Evolutionary conservation across 306 rosid species (phyloP), one percentile per base, ranked within the genome.

Genomic region (Alnus rubra): DNA sequence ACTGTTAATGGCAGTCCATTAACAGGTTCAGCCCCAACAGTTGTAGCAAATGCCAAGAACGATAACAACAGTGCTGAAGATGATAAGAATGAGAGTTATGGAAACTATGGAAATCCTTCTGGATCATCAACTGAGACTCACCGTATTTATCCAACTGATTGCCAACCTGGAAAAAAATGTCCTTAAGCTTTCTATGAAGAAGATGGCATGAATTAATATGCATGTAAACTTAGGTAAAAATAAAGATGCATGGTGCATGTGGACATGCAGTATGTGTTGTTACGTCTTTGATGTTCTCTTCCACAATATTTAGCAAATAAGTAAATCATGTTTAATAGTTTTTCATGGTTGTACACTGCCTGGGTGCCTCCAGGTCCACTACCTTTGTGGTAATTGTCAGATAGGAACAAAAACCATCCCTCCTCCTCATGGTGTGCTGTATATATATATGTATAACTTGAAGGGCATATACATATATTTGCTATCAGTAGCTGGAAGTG

Each of bases 111-210:
- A 2, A 80, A 80, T 50, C 73, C 76, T 48, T 13, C n/a, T 16
- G 84, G 82, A 35, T 63, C 62, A 52, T 39, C 74, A n/a, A 35
- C 68, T 28, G 76, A 80, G 15, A 50, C 67, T 54, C 81, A 54
- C 71, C 82, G 56, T 53, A 1, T 53, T 74, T 73, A 74, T 62
- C n/a, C 42, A 7, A 7, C 59, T 7, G 49, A 74, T 56, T 77
- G 87, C 65, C 84, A 68, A 42, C 50, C 73, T 15, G 63, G 18
- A 48, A 68, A 30, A 62, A 42, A 5, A 5, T 42, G 18, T 71
- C 48, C 76, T n/a, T 51, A 18, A 42, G 52, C 60, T 60, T 60
- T 28, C 3, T 60, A 60, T 30, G 44, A 62, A 12, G 4, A 62
- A 62, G 69, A 62, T 62, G 69, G 9, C 31, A 16, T 5, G 44